phyloP scores from a whole-genome alignment of 2,329 filamentous ascomycete species.

The Hypoxylon sp. region DNA sequence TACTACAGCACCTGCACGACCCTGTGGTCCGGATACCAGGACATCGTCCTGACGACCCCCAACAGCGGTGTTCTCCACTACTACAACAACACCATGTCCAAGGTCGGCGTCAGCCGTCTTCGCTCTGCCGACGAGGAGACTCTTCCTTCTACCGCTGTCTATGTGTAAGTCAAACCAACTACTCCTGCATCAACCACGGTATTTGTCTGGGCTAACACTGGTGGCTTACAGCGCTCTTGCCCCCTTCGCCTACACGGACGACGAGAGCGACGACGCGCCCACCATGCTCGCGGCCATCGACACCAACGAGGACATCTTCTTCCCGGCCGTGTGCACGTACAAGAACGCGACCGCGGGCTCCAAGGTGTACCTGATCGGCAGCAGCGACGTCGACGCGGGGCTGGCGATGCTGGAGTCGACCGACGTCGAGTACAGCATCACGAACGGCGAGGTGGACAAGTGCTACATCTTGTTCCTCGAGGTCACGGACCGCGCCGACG shows the following conservation, averaged over 20 bases:
- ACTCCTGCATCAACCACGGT: not conserved
- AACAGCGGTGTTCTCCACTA: slow-evolving; percentile 16
- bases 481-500: slow-evolving; percentile 10
- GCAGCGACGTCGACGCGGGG: slow-evolving; percentile 7
- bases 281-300: slow-evolving; percentile 12
- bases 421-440: slow-evolving; percentile 16
- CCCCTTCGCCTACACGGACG: slow-evolving; percentile 15
- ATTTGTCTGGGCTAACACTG: not conserved
- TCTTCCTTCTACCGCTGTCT: slow-evolving; percentile 2
- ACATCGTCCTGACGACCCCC: slow-evolving; percentile 7
- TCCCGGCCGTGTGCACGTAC: slow-evolving; percentile 16
- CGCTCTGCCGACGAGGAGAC: slow-evolving; percentile 3
- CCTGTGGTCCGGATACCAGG: slow-evolving; percentile 14
- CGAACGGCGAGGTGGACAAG: slow-evolving; percentile 16
- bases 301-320: slow-evolving; percentile 14
- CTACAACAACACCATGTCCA: slow-evolving; percentile 22
- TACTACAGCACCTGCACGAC: slow-evolving; percentile 13
- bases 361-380: slow-evolving; percentile 14
- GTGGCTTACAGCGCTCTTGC: not conserved
- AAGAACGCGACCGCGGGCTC: slow-evolving; percentile 11
- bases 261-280: slow-evolving; percentile 10
- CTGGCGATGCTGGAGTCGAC: slow-evolving; percentile 10
- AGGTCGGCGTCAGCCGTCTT: slow-evolving; percentile 13
- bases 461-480: slow-evolving; percentile 14
- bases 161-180: slow-evolving; percentile 6